These are phyloP conservation scores for Fistulifera pelliculosa DNA, from an alignment of 108 stramenopile genomes.

Conservation along the genomic window DNA sequence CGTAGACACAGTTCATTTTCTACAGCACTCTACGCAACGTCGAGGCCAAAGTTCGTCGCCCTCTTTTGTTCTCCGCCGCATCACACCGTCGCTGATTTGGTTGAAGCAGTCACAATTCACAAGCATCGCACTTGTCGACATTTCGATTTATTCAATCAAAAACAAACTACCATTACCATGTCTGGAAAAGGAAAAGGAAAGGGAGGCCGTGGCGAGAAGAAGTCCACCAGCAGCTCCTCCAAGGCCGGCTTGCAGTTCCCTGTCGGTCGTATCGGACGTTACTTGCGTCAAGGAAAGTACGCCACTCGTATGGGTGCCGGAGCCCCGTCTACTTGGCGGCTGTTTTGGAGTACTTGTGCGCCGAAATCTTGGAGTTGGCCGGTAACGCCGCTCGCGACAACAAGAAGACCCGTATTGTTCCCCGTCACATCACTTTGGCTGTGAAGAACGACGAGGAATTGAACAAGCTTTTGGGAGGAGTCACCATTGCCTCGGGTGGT, in stretches of 20 bases:
- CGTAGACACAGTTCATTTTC: neutral
- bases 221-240: slow-evolving; percentile 74
- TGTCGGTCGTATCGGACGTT: slow-evolving; percentile 91
- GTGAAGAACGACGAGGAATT: slow-evolving; percentile 94
- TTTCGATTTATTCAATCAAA: neutral
- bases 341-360: slow-evolving; percentile 90
- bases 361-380: slow-evolving; percentile 91
- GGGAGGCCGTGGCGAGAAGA: slow-evolving; percentile 80
- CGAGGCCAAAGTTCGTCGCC: too few relatives aligned
- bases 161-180: slow-evolving; percentile 14
- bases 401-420: slow-evolving; percentile 92
- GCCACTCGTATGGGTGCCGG: slow-evolving; percentile 89
- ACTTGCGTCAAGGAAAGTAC: slow-evolving; percentile 90
- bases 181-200: slow-evolving; percentile 44
- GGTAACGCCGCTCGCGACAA: slow-evolving; percentile 96
- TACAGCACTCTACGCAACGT: neutral
- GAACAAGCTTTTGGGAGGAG: slow-evolving; percentile 88
- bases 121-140: slow-evolving; percentile 2
- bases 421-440: slow-evolving; percentile 91
- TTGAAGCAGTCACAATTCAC: neutral
- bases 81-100: neutral
- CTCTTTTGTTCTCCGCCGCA: neutral
- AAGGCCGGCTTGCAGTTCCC: slow-evolving; percentile 97
- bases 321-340: slow-evolving; percentile 95
- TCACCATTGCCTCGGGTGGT: slow-evolving; percentile 94